Base-by-base conservation (phyloP, 192 early-diverging fungal genomes). In the Coemansia sp. region DNA sequence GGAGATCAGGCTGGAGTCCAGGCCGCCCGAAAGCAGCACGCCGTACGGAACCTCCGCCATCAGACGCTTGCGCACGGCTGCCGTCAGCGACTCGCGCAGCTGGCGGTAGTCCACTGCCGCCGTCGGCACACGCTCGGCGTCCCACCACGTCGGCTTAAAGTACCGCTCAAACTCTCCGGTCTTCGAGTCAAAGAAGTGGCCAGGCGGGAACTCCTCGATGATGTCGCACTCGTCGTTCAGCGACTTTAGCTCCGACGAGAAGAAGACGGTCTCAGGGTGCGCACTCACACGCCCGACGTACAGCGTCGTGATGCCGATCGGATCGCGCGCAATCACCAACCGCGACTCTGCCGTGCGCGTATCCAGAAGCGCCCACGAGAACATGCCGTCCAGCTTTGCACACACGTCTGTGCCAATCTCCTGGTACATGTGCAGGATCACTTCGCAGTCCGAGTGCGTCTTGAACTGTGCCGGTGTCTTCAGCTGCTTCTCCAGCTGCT, bases 31-130 rank as follows among this genome's bases (percentile, higher is more conserved):
- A 37, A 98, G 85, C 60, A 98, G 83, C 36, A 98, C 97, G 67
- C 97, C 97, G 73, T 93, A 98, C 37, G 97, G 97, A 12, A 98
- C 97, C 64, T 98, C 97, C 59, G 88, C 87, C 97, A 98, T 98
- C 61, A 98, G 83, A 61, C 97, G 84, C 85, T 98, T 98, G 76
- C 92, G 89, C 34, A 97, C 94, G 26, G 93, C 86, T 38, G 84
- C 87, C 49, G 92, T 91, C 59, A 98, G 81, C 18, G 93, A 73
- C 64, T 87, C 83, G 21, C 97, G 86, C 63, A 98, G 76, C 25
- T 84, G 49, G 37, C 73, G 84, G 74, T 95, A 95, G 67, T 82
- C 47, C 49, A 74, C 74, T 1, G 74, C 67, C 6, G 59, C 66
- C 23, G 64, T 59, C 6, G 75, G 58, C 10, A 81, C 68, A 60